Evolutionary conservation across 1,139 yeast species (phyloP).

Genomic region (Schizosaccharomyces versatilis): DNA sequence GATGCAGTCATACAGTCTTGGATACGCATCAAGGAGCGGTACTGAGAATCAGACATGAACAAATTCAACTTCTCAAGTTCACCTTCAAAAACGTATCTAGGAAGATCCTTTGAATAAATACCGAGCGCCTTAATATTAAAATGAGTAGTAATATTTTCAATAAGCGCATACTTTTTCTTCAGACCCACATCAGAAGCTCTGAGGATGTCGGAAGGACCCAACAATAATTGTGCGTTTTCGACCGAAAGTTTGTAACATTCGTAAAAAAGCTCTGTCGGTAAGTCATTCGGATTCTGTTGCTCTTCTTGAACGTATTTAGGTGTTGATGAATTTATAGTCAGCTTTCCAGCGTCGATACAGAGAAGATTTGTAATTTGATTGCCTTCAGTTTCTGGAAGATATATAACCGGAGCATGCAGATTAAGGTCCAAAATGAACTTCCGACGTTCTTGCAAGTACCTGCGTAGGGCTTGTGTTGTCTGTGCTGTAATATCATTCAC

Average conservation of each 20-base stretch:
- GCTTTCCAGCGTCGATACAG: conserved; percentile 87
- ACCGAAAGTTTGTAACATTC: conserved; percentile 60
- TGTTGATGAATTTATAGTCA: conserved; percentile 59
- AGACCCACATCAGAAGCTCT: conserved; percentile 45
- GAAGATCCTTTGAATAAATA: neutral
- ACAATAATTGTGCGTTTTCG: conserved; percentile 54
- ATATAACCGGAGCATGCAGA: conserved; percentile 77
- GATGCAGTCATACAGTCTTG: conserved; percentile 29
- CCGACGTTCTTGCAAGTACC: conserved; percentile 83
- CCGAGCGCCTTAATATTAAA: neutral
- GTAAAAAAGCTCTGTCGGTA: conserved; percentile 60
- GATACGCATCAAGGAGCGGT: conserved; percentile 63
- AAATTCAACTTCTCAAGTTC: conserved; percentile 55
- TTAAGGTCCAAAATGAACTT: conserved; percentile 69
- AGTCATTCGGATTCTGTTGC: conserved; percentile 50
- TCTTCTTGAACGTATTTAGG: conserved; percentile 51
- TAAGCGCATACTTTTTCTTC: conserved; percentile 16
- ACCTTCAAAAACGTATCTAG: conserved; percentile 47
- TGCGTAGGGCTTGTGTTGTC: conserved; percentile 77
- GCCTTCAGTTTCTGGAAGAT: conserved; percentile 65
- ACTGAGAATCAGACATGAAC: conserved; percentile 68
- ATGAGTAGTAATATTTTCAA: neutral
- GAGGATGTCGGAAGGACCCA: conserved; percentile 61
- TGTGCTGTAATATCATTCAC: conserved; percentile 78
- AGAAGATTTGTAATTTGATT: conserved; percentile 75